These are phyloP conservation scores for Misopates orontium DNA, from an alignment of 257 asterid genomes.

Conservation along the genomic window DNA sequence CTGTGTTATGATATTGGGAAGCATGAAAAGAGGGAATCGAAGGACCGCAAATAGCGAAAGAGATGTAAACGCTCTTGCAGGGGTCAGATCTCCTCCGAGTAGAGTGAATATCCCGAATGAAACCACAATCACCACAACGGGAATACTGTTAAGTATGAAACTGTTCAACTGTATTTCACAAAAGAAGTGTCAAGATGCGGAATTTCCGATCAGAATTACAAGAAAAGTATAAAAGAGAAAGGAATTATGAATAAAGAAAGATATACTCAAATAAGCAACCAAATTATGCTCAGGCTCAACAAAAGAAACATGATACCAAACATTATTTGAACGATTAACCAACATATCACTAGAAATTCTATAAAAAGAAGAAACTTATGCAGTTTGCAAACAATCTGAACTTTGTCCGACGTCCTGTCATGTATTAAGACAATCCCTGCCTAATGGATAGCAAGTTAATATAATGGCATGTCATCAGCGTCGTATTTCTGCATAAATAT, in stretches of 20 bases:
- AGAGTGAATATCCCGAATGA: constrained; percentile 82
- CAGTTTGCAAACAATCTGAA: not conserved
- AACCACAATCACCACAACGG: constrained; percentile 85
- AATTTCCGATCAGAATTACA: constrained; percentile 13
- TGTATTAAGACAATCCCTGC: not conserved
- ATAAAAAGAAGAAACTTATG: constrained; percentile 17
- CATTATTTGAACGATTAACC: constrained; percentile 14
- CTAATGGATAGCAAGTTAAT: not conserved
- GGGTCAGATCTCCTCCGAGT: constrained; percentile 92
- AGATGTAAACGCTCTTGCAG: constrained; percentile 96
- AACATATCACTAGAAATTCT: constrained; percentile 1
- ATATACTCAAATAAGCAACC: not conserved
- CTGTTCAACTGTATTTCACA: constrained; percentile 70
- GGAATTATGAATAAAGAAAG: constrained; percentile 14
- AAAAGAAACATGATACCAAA: constrained; percentile 19
- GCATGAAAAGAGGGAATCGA: constrained; percentile 91
- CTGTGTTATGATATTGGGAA: constrained; percentile 90
- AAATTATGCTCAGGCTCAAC: no score
- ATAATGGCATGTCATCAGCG: constrained; percentile 7
- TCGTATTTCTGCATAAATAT: not conserved
- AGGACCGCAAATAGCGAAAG: constrained; percentile 89
- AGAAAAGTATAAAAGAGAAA: constrained; percentile 16
- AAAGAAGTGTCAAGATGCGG: constrained; percentile 22
- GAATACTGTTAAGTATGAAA: constrained; percentile 83
- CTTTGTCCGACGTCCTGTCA: not conserved